Conservation (phyloP, 2,329 filamentous ascomycete species). For the Tolypocladium tundrense region DNA sequence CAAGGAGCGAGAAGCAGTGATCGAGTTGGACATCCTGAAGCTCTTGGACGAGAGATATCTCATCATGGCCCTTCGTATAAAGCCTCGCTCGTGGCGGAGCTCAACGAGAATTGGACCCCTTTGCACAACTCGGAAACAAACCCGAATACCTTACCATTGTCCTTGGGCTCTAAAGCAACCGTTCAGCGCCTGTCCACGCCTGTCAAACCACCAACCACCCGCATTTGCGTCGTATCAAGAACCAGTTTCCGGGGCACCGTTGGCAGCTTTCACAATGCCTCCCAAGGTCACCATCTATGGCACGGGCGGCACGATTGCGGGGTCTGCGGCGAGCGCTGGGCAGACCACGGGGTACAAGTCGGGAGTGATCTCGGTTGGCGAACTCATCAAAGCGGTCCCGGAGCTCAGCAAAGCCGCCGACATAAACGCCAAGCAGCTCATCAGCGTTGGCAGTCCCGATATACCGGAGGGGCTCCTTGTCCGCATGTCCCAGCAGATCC, state of each 20-base stretch:
- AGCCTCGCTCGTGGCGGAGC: not conserved
- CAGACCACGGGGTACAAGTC: constrained; percentile 33
- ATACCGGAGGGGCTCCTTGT: constrained; percentile 40
- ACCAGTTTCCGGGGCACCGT: not conserved
- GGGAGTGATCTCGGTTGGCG: constrained; percentile 34
- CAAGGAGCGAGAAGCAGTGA: not conserved
- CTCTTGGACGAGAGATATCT: not conserved
- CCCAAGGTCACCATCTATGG: constrained; percentile 48
- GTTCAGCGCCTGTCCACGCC: not conserved
- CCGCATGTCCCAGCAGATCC: constrained; percentile 35
- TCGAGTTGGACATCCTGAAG: not conserved
- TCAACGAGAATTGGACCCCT: not conserved
- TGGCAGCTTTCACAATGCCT: not conserved
- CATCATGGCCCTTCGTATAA: not conserved
- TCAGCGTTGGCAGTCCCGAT: constrained; percentile 35
- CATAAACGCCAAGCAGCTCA: constrained; percentile 40
- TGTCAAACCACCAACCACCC: not conserved
- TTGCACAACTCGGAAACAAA: not conserved
- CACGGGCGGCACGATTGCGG: constrained; percentile 50
- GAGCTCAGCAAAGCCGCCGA: constrained; percentile 44
- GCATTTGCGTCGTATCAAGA: not conserved
- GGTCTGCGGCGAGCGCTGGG: constrained; percentile 33
- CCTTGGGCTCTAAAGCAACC: not conserved
- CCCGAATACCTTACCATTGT: not conserved
- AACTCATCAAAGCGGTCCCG: constrained; percentile 44